Base-by-base conservation (phyloP, 176 grass and related monocot genomes). In the Eremochloa ophiuroides region DNA sequence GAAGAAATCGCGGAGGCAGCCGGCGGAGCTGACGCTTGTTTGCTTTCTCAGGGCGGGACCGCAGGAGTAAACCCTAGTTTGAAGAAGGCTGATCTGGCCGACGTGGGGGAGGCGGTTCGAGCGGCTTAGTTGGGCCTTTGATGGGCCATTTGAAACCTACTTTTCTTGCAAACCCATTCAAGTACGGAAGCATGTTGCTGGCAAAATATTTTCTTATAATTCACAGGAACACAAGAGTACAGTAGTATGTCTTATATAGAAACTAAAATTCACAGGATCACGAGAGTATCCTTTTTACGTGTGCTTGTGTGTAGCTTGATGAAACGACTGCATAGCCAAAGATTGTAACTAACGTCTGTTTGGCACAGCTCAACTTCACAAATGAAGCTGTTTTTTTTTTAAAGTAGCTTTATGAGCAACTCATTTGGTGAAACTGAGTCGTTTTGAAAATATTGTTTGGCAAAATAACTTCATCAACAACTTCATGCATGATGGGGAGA, bases 11-110 rank as follows among this genome's bases (percentile, higher is more conserved):
- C 27, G 55, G 67, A 44, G 25, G 26, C 12, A 38, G 66, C 66
- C 55, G 53, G 50, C 27, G 80, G 68, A 73, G 79, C 59, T 73
- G 58, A 40, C 56, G 73, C 78, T 78, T 73, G 83, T 31, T 82
- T 10, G 73, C 88, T 77, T 78, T 72, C 78, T 77, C 66, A 47
- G 73, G 82, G 88, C 72, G 83, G 83, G n/a, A n/a, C n/a, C n/a
- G n/a, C 83, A 85, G 66, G 75, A 77, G 46, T 64, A 60, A 89
- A 78, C 88, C 88, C 88, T 89, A 89, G 66, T 89, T 86, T 77
- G 75, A 88, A 80, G 75, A 88, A 80, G 75, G 60, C 81, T 59
- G 77, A 76, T 75, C 77, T 58, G 73, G 73, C 56, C 38, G 60
- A 79, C 29, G 47, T 11, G n/a, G 23, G 31, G 56, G 33, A 62